Evolutionary conservation across 352 stramenopile species (phyloP).

Genomic region (Lagenidium sp.): DNA sequence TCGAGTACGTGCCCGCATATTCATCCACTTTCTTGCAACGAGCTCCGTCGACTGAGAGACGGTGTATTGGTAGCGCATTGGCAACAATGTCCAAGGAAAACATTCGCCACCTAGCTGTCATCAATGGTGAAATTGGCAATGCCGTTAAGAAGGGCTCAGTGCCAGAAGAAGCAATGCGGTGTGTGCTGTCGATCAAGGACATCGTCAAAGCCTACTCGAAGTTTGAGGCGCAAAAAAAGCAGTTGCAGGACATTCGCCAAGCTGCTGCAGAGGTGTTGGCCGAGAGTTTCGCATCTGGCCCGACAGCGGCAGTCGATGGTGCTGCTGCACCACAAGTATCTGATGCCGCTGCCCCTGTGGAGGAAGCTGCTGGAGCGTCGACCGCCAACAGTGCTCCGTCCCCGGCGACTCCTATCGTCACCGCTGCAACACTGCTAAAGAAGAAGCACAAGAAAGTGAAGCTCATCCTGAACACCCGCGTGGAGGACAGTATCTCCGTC

Average conservation of each 20-base stretch:
- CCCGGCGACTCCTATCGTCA: slow-evolving; percentile 23
- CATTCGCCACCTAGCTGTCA: slow-evolving; percentile 74
- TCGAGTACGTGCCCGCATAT: slow-evolving; percentile 67
- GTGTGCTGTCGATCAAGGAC: slow-evolving; percentile 80
- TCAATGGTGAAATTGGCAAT: slow-evolving; percentile 66
- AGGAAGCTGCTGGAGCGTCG: slow-evolving; percentile 1
- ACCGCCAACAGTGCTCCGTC: slow-evolving; percentile 3
- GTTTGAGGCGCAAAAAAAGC: slow-evolving; percentile 55
- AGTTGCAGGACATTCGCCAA: slow-evolving; percentile 2
- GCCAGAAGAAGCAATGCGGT: slow-evolving; percentile 76
- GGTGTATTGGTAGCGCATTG: slow-evolving; percentile 63
- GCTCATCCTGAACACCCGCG: slow-evolving; percentile 72
- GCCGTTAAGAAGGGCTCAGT: slow-evolving; percentile 66
- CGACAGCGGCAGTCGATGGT: background rate
- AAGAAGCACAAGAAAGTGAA: slow-evolving; percentile 81
- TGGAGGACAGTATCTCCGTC: slow-evolving; percentile 70
- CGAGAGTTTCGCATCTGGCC: background rate
- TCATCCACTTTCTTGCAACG: too few species aligned
- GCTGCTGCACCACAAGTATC: background rate
- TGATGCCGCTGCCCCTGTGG: slow-evolving; percentile 1
- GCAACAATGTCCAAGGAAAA: slow-evolving; percentile 86
- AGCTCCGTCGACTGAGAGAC: too few species aligned
- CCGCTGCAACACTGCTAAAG: slow-evolving; percentile 59
- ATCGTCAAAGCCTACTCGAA: slow-evolving; percentile 69
- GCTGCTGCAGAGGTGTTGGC: background rate